Conservation (phyloP, 768 basidiomycete species). For the Imleria badia region DNA sequence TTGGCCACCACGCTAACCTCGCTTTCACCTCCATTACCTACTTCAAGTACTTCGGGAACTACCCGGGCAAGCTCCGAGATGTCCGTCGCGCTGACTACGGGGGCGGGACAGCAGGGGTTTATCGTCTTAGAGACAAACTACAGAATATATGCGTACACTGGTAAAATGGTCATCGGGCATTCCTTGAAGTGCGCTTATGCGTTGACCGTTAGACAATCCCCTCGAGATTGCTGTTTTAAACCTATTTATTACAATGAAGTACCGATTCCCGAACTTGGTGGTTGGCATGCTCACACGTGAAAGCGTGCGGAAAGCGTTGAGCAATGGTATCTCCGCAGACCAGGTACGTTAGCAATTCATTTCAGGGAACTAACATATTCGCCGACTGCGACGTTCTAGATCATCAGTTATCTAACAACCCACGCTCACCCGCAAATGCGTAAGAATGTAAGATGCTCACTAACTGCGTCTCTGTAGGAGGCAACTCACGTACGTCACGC, state of each 20-base stretch:
- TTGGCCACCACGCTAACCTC: conserved; percentile 94
- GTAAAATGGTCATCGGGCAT: conserved; percentile 40
- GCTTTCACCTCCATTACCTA: conserved; percentile 77
- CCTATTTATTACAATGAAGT: conserved; percentile 88
- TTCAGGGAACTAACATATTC: conserved; percentile 9
- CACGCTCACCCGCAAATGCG: conserved; percentile 99
- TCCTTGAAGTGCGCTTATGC: conserved; percentile 13
- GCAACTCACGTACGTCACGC: conserved; percentile 18
- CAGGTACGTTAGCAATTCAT: conserved; percentile 58
- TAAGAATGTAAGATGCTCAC: conserved; percentile 63
- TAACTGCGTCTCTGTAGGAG: conserved; percentile 5
- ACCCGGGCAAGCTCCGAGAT: conserved; percentile 14
- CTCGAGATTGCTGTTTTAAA: conserved; percentile 95
- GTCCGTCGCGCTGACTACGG: conserved; percentile 40
- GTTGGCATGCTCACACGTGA: conserved; percentile 94
- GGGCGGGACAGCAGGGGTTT: conserved; percentile 78
- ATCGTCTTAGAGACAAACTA: conserved; percentile 98
- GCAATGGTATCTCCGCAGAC: conserved; percentile 94
- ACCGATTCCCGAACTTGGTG: conserved; percentile 96
- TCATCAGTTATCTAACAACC: conserved; percentile 90
- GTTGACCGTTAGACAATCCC: conserved; percentile 70
- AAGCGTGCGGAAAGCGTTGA: conserved; percentile 90
- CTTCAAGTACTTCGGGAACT: conserved; percentile 36
- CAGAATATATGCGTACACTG: conserved; percentile 96
- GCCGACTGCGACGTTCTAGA: conserved; percentile 47